Evolutionary conservation across 805 yeast genomes (phyloP).

Genomic region (Debaryomyces maramus): DNA sequence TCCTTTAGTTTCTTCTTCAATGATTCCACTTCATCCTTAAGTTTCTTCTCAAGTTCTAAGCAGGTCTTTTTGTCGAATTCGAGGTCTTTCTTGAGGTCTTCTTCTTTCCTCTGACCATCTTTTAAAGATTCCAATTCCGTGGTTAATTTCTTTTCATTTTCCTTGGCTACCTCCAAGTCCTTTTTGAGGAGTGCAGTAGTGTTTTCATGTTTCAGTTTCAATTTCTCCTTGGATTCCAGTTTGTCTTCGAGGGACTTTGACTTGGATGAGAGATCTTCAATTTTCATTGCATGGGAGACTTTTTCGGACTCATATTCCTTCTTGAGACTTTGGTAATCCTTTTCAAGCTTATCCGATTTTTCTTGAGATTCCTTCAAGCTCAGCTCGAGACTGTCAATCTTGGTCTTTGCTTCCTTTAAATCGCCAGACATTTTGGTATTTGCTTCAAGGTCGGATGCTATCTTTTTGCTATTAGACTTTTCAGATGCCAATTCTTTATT

Average conservation of each 20-base stretch:
- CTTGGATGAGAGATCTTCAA: constrained; percentile 4
- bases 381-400: constrained; percentile 1
- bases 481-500: constrained; percentile 8
- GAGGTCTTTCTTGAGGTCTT: not conserved
- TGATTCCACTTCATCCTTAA: constrained; percentile 8
- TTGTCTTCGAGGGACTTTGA: not conserved
- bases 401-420: not conserved
- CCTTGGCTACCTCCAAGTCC: not conserved
- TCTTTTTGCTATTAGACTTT: not conserved
- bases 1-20: constrained; percentile 4
- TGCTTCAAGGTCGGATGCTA: not conserved
- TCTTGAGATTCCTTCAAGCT: not conserved
- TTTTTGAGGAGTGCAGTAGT: not conserved
- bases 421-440: not conserved
- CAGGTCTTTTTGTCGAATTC: not conserved
- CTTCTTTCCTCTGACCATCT: not conserved
- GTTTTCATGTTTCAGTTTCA: not conserved
- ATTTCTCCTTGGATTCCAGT: not conserved
- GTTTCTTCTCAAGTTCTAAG: constrained; percentile 3
- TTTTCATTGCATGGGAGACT: constrained; percentile 8
- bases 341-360: not conserved
- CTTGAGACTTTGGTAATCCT: not conserved
- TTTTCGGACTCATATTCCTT: not conserved
- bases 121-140: not conserved
- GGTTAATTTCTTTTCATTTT: constrained; percentile 1